Base-by-base conservation (phyloP, 176 grass and related monocot genomes). In the Oropetium thomaeum region DNA sequence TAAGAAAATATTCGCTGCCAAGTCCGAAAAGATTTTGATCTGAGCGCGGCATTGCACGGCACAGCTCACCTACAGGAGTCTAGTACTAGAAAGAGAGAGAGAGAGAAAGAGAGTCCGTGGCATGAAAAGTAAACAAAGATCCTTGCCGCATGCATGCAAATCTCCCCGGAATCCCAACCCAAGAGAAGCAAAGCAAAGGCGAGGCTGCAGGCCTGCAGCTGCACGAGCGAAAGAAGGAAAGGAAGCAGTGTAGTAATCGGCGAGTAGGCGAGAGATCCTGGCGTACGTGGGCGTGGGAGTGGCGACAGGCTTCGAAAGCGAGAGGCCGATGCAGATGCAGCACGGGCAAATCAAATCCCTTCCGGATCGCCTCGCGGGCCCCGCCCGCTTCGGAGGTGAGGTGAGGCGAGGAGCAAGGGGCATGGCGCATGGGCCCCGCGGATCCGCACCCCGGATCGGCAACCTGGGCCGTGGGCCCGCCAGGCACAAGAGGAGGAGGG, bases 341-440 rank as follows among this genome's bases (percentile, higher is more conserved):
- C n/a, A n/a, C n/a, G 66, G 15, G n/a, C n/a, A n/a, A n/a, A n/a
- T n/a, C n/a, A 90, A 87, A 89, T 89, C 83, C 80, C 70, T 10
- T 22, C 7, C 84, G 74, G 70, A 93, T 93, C 90, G 60, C 10
- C 26, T 16, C 47, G 70, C 14, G 83, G 87, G 84, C 40, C 83
- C 79, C 58, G 20, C 20, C 5, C 2, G 1, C n/a, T n/a, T n/a
- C n/a, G n/a, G n/a, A n/a, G n/a, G n/a, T n/a, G n/a, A n/a, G n/a
- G n/a, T n/a, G n/a, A n/a, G n/a, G n/a, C 5, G 3, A 4, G 15
- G 20, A 13, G 27, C 20, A 11, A 12, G 0, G 66, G 0, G 66
- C 12, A 23, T 19, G 30, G 23, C 52, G 10, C 10, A 35, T 16
- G 67, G 85, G 53, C 69, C 83, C 65, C 67, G 69, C 77, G 69